Conservation (phyloP, 2,329 filamentous ascomycete species). For the Xylaria sp. region DNA sequence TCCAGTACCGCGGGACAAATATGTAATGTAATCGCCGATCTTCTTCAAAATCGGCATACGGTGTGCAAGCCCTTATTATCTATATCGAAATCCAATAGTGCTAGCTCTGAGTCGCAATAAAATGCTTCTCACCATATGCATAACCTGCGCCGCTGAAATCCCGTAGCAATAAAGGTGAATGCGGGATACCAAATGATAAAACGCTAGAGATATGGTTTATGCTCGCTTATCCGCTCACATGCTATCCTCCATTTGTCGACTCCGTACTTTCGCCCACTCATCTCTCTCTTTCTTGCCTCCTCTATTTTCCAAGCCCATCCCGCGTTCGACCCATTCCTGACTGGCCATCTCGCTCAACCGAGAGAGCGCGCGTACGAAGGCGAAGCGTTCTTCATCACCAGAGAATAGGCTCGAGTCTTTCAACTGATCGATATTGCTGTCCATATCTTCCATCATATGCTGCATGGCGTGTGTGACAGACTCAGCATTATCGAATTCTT, state of each 20-base stretch:
- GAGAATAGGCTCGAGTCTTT: slow-evolving; percentile 90
- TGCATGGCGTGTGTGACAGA: slow-evolving; percentile 76
- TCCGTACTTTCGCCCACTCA: slow-evolving; percentile 72
- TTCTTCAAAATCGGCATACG: slow-evolving; percentile 3
- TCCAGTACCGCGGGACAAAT: not conserved
- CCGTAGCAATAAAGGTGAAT: not conserved
- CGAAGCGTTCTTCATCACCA: slow-evolving; percentile 96
- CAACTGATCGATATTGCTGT: slow-evolving; percentile 83
- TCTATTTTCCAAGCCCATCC: slow-evolving; percentile 71
- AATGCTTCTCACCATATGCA: slow-evolving; percentile 14
- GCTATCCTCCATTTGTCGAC: slow-evolving; percentile 74
- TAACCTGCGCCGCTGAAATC: not conserved
- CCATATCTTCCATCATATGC: slow-evolving; percentile 86
- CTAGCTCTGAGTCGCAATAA: slow-evolving; percentile 4
- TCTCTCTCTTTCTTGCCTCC: slow-evolving; percentile 75
- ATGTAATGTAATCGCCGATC: slow-evolving; percentile 1
- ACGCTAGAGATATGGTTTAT: not conserved
- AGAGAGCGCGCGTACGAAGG: slow-evolving; percentile 89
- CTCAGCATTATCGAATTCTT: slow-evolving; percentile 51
- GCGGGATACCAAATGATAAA: not conserved
- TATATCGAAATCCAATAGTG: not conserved
- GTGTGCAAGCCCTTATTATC: not conserved
- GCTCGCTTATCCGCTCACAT: slow-evolving; percentile 57
- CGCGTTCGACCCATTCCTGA: slow-evolving; percentile 92
- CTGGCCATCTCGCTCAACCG: slow-evolving; percentile 93